Base-by-base conservation (phyloP, 169 alveolate species). In the Plasmodium billcollinsi region DNA sequence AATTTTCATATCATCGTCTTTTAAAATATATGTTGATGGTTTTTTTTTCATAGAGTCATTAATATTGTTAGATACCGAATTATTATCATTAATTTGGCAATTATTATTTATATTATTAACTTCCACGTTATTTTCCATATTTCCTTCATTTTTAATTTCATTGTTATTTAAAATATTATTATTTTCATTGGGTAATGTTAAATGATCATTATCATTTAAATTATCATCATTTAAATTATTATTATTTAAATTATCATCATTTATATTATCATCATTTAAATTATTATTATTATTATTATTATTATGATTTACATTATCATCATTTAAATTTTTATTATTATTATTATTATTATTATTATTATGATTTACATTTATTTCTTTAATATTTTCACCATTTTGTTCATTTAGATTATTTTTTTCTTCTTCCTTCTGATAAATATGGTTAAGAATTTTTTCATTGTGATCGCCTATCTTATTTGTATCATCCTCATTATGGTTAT, bases 1-100 rank as follows among this genome's bases (percentile, higher is more conserved):
- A 54, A 69, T 85, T 63, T 83, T 71, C 91, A 83, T 83, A 15
- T 83, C 91, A 20, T 69, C 45, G 58, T 83, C 91, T 14, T 71
- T 63, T 39, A 83, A 73, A 56, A 83, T 83, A 39, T 83, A 83
- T 2, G 91, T 83, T 18, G 91, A 70, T 2, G 76, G 70, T 29
- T 7, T 58, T 15, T 54, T 50, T 33, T 65, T 76, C 29, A 43
- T 26, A 52, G 71, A 49, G 21, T 29, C 33, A 56, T 76, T 65
- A 18, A 50, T 2, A 33, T 76, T 47, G 39, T 26, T 15, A 11
- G 88, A 74, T 45, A 74, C 71, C 18, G 43, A 74, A 49, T 74
- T 67, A 4, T 26, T 15, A 43, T 52, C 66, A 20, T 72, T 54
- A 15, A 2, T 56, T 24, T 63, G 39, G 14, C 26, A 0, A 6